phyloP scores from a whole-genome alignment of 805 yeast genomes.

The Saccharomycopsis guyanensis region DNA sequence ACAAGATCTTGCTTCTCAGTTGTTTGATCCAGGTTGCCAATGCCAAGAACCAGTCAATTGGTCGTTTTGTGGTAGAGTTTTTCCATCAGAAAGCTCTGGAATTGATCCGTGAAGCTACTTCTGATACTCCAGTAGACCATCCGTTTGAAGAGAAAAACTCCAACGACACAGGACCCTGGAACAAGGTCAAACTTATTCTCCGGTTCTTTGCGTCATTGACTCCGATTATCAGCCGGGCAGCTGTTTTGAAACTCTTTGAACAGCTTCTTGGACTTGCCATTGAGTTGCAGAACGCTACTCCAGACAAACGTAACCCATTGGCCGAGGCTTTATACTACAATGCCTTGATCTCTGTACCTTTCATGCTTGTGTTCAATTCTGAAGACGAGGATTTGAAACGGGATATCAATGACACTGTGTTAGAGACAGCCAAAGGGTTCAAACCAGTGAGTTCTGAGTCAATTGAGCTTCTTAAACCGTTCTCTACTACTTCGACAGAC shows the following conservation, averaged over 20 bases:
- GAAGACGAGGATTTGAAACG: conserved; percentile 26
- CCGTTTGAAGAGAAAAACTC: conserved; percentile 22
- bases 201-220: conserved; percentile 63
- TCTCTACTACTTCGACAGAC: not conserved
- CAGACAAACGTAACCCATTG: conserved; percentile 41
- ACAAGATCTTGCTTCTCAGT: conserved; percentile 68
- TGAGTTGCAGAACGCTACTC: conserved; percentile 38
- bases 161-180: conserved; percentile 52
- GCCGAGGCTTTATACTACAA: conserved; percentile 65
- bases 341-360: conserved; percentile 59
- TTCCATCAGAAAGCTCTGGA: conserved; percentile 58
- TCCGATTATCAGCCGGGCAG: conserved; percentile 48
- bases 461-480: conserved; percentile 24
- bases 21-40: conserved; percentile 61
- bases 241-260: conserved; percentile 28
- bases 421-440: conserved; percentile 39
- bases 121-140: not conserved
- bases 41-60: conserved; percentile 54
- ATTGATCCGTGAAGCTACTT: conserved; percentile 33
- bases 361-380: conserved; percentile 40
- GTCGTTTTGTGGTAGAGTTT: conserved; percentile 60
- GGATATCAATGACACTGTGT: conserved; percentile 34
- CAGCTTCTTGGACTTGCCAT: conserved; percentile 50
- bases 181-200: conserved; percentile 58
- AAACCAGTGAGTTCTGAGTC: conserved; percentile 22